Conservation (phyloP, 1,284 basidiomycete species). For the Meripilus lineatus region DNA sequence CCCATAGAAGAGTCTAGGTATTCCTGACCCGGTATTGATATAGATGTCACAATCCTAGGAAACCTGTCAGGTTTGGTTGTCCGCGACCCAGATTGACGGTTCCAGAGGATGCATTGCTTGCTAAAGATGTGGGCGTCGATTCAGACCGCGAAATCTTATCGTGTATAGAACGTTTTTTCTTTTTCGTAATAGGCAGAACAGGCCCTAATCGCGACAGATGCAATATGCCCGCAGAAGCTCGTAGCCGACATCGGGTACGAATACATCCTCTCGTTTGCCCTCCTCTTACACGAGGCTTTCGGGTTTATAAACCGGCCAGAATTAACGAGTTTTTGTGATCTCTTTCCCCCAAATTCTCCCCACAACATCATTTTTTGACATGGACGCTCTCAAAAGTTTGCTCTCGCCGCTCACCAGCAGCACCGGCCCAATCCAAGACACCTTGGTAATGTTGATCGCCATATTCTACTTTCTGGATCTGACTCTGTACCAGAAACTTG, state of each 20-base stretch:
- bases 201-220: too few relatives aligned
- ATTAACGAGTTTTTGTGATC: constrained; percentile 1
- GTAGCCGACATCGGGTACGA: constrained; percentile 5
- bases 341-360: constrained; percentile 3
- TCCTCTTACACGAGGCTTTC: constrained; percentile 8
- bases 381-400: constrained; percentile 27
- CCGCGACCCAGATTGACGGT: too few relatives aligned
- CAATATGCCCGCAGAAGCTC: constrained; percentile 2
- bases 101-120: too few relatives aligned
- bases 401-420: constrained; percentile 25
- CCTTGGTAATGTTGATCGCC: constrained; percentile 19
- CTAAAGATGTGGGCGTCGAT: too few relatives aligned
- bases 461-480: not conserved
- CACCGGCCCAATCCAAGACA: constrained; percentile 26
- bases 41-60: too few relatives aligned
- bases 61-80: too few relatives aligned
- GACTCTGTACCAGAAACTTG: constrained; percentile 22
- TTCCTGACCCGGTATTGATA: too few relatives aligned
- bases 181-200: too few relatives aligned
- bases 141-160: too few relatives aligned
- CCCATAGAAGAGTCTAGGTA: too few relatives aligned
- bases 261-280: constrained; percentile 4
- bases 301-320: constrained; percentile 6
- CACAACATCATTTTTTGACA: constrained; percentile 11
- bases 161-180: too few relatives aligned